These are phyloP conservation scores for Sporopachydermia lactativora DNA, from an alignment of 805 yeast genomes.

Conservation along the genomic window DNA sequence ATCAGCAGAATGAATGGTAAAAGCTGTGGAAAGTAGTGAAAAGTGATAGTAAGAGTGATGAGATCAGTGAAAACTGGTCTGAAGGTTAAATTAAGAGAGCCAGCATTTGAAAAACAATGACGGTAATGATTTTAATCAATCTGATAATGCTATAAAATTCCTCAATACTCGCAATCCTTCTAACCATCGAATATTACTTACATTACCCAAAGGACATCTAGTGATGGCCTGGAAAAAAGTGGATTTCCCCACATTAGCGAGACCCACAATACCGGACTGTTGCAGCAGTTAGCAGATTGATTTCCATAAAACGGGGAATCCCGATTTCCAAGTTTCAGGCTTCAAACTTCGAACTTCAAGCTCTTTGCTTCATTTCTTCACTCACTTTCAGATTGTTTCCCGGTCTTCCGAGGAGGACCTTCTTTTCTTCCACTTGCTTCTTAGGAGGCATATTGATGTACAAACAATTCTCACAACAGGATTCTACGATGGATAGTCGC, in stretches of 20 bases:
- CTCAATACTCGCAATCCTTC: no score
- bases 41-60: no score
- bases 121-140: no score
- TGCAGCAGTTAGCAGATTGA: constrained; percentile 3
- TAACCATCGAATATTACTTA: constrained; percentile 13
- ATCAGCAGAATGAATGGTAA: no score
- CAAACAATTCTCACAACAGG: no score
- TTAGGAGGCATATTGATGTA: constrained; percentile 64
- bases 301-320: not conserved
- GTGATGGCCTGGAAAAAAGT: constrained; percentile 50
- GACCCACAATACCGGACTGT: constrained; percentile 37
- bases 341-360: constrained; percentile 1
- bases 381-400: constrained; percentile 48
- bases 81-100: no score
- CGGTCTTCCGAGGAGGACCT: constrained; percentile 73
- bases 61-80: no score
- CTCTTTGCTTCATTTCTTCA: constrained; percentile 1
- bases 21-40: no score
- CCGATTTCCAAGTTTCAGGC: not conserved
- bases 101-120: no score
- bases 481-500: no score
- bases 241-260: constrained; percentile 56
- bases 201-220: constrained; percentile 42
- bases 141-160: no score
- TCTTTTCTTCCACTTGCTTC: constrained; percentile 54